Evolutionary conservation across 1,284 basidiomycete species (phyloP).

Genomic region (Phellopilus nigrolimitatus): DNA sequence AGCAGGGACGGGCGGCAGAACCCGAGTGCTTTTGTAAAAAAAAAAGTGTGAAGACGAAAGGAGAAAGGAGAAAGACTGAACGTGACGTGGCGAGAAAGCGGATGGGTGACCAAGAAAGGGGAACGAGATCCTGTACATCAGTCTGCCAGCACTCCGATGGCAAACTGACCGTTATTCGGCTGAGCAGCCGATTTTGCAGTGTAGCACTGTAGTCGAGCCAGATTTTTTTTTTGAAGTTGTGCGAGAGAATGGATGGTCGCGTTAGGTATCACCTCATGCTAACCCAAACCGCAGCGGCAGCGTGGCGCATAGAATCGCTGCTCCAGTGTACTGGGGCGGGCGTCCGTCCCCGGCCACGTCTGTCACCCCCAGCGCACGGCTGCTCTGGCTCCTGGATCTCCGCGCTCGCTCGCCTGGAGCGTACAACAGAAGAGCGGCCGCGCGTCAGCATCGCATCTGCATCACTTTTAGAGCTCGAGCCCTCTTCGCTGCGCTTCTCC

Average conservation of each 20-base stretch:
- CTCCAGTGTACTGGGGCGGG: conserved; percentile 3
- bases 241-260: too few relatives aligned
- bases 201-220: background rate
- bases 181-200: background rate
- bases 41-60: background rate
- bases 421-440: conserved; percentile 7
- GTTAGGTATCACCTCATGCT: background rate
- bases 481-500: too few relatives aligned
- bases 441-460: conserved; percentile 14
- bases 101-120: background rate
- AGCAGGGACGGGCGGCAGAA: background rate
- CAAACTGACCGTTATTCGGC: background rate
- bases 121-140: too few relatives aligned
- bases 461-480: background rate
- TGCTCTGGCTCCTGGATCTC: background rate
- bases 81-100: background rate
- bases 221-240: background rate
- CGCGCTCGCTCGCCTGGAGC: background rate
- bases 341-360: conserved; percentile 16
- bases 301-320: background rate
- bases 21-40: background rate
- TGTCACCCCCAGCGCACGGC: conserved; percentile 9
- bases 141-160: background rate
- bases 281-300: background rate
- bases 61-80: background rate